Percentiles rank a stretch among this genome's conserved stretches.
Evolutionary conservation across 1,284 basidiomycete genomes (phyloP).

Genomic region (Ganoderma sinense): DNA sequence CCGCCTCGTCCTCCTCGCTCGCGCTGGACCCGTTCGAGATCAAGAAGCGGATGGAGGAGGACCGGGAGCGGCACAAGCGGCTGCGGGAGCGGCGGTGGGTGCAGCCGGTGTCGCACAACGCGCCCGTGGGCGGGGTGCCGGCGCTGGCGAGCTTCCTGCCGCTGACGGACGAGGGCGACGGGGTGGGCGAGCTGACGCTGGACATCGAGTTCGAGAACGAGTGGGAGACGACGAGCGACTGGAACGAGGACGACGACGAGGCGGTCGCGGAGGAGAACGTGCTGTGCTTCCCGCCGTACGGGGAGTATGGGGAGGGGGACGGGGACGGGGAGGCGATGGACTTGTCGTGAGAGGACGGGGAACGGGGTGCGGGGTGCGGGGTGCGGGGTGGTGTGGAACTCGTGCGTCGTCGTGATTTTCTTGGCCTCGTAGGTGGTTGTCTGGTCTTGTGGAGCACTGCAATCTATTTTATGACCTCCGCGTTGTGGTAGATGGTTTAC

Average conservation of each 20-base stretch:
- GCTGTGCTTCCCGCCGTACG: slow-evolving; percentile 60
- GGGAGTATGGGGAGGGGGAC: slow-evolving; percentile 23
- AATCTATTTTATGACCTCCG: background rate
- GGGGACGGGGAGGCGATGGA: slow-evolving; percentile 60
- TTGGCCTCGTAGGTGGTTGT: background rate
- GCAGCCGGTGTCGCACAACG: slow-evolving; percentile 69
- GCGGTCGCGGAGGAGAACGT: slow-evolving; percentile 73
- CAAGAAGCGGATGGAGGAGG: slow-evolving; percentile 92
- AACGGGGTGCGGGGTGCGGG: background rate
- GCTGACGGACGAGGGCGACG: slow-evolving; percentile 52
- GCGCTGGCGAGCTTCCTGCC: slow-evolving; percentile 67
- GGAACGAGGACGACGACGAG: slow-evolving; percentile 89
- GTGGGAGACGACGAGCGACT: slow-evolving; percentile 90
- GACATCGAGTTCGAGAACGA: slow-evolving; percentile 94
- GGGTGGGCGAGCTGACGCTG: slow-evolving; percentile 61
- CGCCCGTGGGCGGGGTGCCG: slow-evolving; percentile 45
- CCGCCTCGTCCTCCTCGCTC: slow-evolving; percentile 28
- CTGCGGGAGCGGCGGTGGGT: slow-evolving; percentile 94
- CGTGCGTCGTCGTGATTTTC: background rate
- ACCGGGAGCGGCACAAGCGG: slow-evolving; percentile 93
- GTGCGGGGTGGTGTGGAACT: background rate
- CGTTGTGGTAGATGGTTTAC: background rate
- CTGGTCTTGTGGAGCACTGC: background rate
- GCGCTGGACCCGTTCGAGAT: slow-evolving; percentile 73
- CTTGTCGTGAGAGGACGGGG: slow-evolving; percentile 13